A percentile compares a stretch with the other conserved stretches of the same genome.
phyloP scores from a whole-genome alignment of 2,329 filamentous ascomycete species.

The Lithohypha guttulata region DNA sequence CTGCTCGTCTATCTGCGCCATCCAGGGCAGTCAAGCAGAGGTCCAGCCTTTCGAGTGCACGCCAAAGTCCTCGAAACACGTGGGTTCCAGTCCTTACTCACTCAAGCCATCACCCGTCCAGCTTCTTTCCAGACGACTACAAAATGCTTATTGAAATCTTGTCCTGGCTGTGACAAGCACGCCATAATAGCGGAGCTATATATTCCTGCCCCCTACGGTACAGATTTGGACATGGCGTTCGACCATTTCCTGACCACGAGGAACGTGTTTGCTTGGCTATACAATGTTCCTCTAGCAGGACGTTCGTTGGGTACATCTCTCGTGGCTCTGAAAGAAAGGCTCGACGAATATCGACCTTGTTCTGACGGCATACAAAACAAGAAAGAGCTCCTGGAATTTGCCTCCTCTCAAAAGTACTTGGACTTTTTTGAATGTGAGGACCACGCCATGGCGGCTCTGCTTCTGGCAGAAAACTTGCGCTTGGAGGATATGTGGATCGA shows the following conservation, averaged over 20 bases:
- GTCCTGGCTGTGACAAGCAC: slow-evolving; percentile 18
- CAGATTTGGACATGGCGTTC: slow-evolving; percentile 17
- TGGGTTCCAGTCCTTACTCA: slow-evolving; percentile 17
- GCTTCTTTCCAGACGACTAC: slow-evolving; percentile 12
- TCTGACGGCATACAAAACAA: slow-evolving; percentile 29
- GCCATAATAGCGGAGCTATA: slow-evolving; percentile 18
- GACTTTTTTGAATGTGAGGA: slow-evolving; percentile 55
- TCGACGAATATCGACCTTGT: slow-evolving; percentile 47
- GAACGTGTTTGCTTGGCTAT: slow-evolving; percentile 23
- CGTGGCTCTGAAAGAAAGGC: slow-evolving; percentile 52
- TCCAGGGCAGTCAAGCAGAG: slow-evolving; percentile 21
- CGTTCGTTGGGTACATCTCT: slow-evolving; percentile 52
- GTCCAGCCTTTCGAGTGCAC: slow-evolving; percentile 22
- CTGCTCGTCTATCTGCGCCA: slow-evolving; percentile 21
- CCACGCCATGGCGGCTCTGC: slow-evolving; percentile 57
- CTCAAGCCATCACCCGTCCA: slow-evolving; percentile 17
- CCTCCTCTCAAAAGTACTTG: slow-evolving; percentile 59
- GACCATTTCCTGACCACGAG: slow-evolving; percentile 21
- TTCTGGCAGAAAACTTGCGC: slow-evolving; percentile 56
- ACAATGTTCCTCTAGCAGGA: slow-evolving; percentile 20
- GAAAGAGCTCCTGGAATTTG: slow-evolving; percentile 55
- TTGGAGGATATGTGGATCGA: slow-evolving; percentile 57
- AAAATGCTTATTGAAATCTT: slow-evolving; percentile 17
- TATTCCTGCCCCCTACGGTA: slow-evolving; percentile 17
- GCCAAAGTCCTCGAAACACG: slow-evolving; percentile 15